Evolutionary conservation across 352 stramenopile species (phyloP).

Genomic region (Pythium sp.): DNA sequence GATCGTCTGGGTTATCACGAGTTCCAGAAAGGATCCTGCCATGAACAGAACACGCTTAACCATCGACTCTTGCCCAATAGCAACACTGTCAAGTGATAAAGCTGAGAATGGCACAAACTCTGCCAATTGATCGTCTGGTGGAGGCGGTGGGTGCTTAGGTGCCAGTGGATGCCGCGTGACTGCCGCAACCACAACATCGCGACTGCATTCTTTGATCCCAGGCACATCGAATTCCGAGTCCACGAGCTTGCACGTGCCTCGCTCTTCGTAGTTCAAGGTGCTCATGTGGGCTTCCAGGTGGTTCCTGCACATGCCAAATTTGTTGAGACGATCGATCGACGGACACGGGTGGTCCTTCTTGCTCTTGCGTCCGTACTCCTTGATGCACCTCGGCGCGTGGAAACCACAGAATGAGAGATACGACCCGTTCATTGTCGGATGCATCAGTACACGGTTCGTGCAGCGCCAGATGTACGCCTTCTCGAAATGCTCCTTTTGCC

Average conservation of each 20-base stretch:
- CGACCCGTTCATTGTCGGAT: constrained; percentile 46
- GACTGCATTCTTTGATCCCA: constrained; percentile 54
- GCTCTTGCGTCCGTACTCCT: constrained; percentile 47
- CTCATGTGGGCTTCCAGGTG: constrained; percentile 65
- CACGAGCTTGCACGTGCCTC: constrained; percentile 35
- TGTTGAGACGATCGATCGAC: constrained; percentile 49
- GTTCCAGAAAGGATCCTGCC: neutral
- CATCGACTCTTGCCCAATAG: neutral
- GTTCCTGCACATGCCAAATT: constrained; percentile 69
- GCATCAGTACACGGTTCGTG: constrained; percentile 53
- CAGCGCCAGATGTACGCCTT: constrained; percentile 56
- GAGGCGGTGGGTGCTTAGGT: constrained; percentile 35
- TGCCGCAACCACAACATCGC: constrained; percentile 19
- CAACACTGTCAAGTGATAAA: neutral
- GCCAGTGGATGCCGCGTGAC: constrained; percentile 47
- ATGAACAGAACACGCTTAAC: neutral
- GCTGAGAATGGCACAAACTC: neutral
- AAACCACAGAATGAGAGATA: constrained; percentile 69
- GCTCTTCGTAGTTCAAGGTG: constrained; percentile 45
- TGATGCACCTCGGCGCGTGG: constrained; percentile 55
- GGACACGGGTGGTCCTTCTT: constrained; percentile 29
- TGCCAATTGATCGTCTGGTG: neutral
- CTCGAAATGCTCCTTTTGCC: constrained; percentile 61
- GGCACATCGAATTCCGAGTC: constrained; percentile 67
- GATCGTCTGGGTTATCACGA: neutral